These are phyloP conservation scores for Coemansia sp. DNA, from an alignment of 192 early-diverging fungal species.

Conservation along the genomic window DNA sequence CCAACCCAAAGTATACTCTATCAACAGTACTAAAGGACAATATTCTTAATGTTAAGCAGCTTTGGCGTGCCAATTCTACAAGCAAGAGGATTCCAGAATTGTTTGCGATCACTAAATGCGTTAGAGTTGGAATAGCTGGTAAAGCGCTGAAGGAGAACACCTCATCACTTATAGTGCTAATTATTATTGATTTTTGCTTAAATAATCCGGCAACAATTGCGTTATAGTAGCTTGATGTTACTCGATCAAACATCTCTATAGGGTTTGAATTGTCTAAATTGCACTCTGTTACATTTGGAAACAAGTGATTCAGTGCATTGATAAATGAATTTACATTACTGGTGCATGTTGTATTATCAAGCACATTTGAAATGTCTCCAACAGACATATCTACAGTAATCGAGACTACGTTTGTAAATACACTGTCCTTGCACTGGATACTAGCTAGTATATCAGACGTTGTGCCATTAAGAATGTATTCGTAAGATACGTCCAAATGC, in stretches of 20 bases:
- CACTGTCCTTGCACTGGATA: neutral
- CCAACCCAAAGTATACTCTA: neutral
- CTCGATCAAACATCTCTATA: neutral
- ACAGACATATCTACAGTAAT: neutral
- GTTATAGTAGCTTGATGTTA: neutral
- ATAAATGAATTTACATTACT: neutral
- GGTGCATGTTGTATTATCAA: neutral
- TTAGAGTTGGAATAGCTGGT: neutral
- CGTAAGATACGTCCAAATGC: neutral
- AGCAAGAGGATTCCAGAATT: neutral
- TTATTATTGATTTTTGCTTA: neutral
- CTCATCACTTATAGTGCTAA: neutral
- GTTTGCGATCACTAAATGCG: neutral
- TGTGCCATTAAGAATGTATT: neutral
- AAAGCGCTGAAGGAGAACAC: neutral
- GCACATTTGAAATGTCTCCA: neutral
- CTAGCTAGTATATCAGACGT: neutral
- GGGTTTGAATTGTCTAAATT: neutral
- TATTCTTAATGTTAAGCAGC: neutral
- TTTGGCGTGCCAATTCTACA: slow-evolving; percentile 1
- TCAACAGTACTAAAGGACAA: neutral
- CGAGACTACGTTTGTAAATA: neutral
- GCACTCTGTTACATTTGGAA: neutral
- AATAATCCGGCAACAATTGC: neutral
- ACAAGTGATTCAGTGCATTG: neutral